Base-by-base conservation (phyloP, 2,329 filamentous ascomycete genomes). In the Boeremia exigua region DNA sequence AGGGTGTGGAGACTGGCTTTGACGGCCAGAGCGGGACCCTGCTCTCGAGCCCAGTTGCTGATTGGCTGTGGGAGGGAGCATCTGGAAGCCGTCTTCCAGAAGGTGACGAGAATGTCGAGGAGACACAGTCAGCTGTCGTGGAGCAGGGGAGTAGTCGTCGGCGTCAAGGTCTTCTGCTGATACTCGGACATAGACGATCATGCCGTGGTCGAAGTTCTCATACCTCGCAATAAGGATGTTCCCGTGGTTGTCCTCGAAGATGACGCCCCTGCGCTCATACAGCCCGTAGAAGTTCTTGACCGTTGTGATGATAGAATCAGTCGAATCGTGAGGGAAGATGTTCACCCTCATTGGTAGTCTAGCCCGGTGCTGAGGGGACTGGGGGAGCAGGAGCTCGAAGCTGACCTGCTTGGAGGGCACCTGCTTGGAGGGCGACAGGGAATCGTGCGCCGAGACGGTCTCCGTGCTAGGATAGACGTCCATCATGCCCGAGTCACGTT, bases 251-350 rank as follows among this genome's bases (percentile, higher is more conserved):
- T 98, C 94, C 78, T 98, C 94, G 71, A 99, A 98, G 79, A 92
- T 96, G 71, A 99, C 89, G 63, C 95, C 93, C 73, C 88, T 67
- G 28, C 78, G 88, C 63, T 94, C 91, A 75, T 97, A 97, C 65
- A 99, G 84, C 58, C 95, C 95, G 74, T 96, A 98, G 80, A 98
- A 98, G 81, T 97, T 98, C 84, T 96, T 98, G 72, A 98, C 94
- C 1, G 95, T 98, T 12, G 92, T 95, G 62, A 98, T 91, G 79
- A 99, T 99, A 32, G 93, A 97, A 74, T 98, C 94, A 19, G 94
- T 98, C 48, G 91, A 93, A 80, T 99, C 95, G 77, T 98, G 93
- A 42, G 91, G 91, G 71, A 89, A 96, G 66, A 99, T 97, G 71
- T 96, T 90, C 49, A 94, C 90, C 69, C 90, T 84, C 86, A 94